A percentile compares a stretch with the other conserved stretches of the same genome.
Evolutionary conservation across 495 filamentous ascomycete genomes (phyloP).

Genomic region (Lindgomyces ingoldianus): DNA sequence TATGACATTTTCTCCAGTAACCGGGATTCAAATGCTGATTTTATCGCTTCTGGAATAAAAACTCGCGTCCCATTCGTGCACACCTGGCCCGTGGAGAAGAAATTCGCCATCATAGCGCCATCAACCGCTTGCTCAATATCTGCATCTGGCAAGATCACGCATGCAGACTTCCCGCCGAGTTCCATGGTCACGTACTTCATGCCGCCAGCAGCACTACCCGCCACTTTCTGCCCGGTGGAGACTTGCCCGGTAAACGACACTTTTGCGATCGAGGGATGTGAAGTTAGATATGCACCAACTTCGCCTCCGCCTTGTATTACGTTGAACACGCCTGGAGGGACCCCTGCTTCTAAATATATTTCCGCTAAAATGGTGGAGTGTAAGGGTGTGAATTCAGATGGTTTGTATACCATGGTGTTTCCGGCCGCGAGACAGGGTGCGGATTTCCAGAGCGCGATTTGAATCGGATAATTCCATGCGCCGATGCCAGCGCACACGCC

Average conservation of each 20-base stretch:
- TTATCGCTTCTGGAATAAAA: conserved; percentile 65
- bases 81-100: conserved; percentile 79
- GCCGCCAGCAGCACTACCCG: conserved; percentile 64
- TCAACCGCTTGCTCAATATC: conserved; percentile 73
- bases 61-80: conserved; percentile 84
- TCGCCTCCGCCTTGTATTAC: conserved; percentile 73
- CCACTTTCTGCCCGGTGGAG: conserved; percentile 72
- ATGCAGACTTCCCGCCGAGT: conserved; percentile 76
- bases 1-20: conserved; percentile 68
- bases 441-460: conserved; percentile 86
- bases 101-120: conserved; percentile 86
- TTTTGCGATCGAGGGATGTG: conserved; percentile 70
- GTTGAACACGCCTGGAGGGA: conserved; percentile 80
- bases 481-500: conserved; percentile 46
- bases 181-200: conserved; percentile 90
- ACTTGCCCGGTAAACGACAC: conserved; percentile 86
- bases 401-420: conserved; percentile 86
- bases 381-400: conserved; percentile 76
- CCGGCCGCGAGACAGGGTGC: conserved; percentile 79
- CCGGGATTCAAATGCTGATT: conserved; percentile 61
- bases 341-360: conserved; percentile 69
- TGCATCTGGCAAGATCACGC: conserved; percentile 70
- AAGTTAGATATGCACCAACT: conserved; percentile 67
- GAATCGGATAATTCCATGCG: conserved; percentile 70
- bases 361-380: conserved; percentile 69